These are phyloP conservation scores for Mycogone perniciosa DNA, from an alignment of 2,329 filamentous ascomycete genomes.

Conservation along the genomic window DNA sequence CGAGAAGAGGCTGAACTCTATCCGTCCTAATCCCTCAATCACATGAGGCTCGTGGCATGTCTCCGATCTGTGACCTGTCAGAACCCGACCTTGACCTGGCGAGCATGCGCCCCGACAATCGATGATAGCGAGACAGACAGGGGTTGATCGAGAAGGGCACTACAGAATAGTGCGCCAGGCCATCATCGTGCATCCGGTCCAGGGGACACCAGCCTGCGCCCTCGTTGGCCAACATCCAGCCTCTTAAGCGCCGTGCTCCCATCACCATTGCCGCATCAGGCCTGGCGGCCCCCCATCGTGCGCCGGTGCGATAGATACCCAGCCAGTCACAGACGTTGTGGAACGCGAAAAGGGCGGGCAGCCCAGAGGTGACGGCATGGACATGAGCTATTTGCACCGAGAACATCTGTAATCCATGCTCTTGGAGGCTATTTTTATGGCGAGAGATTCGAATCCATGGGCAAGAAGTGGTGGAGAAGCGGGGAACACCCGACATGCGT, in stretches of 20 bases:
- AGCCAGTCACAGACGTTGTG: constrained; percentile 11
- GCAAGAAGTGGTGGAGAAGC: background rate
- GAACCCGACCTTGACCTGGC: no score
- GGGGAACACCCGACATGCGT: background rate
- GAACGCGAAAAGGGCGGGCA: background rate
- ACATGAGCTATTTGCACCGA: background rate
- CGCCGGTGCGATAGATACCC: background rate
- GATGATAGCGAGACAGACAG: no score
- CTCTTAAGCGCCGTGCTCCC: constrained; percentile 20
- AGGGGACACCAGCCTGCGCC: constrained; percentile 8
- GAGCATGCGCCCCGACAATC: no score
- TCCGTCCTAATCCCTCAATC: no score
- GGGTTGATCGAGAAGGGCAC: no score
- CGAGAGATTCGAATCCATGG: background rate
- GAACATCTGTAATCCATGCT: background rate
- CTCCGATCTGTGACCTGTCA: no score
- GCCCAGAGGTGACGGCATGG: constrained; percentile 6
- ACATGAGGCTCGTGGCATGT: no score
- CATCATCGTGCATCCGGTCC: constrained; percentile 9
- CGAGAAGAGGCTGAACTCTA: no score
- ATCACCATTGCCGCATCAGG: constrained; percentile 10
- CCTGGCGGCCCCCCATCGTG: constrained; percentile 9
- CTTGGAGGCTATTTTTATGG: constrained; percentile 6
- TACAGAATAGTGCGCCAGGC: background rate
- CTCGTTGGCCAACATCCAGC: constrained; percentile 11